These are phyloP conservation scores for Plenodomus biglobosus DNA, from an alignment of 2,329 filamentous ascomycete genomes.

Conservation along the genomic window DNA sequence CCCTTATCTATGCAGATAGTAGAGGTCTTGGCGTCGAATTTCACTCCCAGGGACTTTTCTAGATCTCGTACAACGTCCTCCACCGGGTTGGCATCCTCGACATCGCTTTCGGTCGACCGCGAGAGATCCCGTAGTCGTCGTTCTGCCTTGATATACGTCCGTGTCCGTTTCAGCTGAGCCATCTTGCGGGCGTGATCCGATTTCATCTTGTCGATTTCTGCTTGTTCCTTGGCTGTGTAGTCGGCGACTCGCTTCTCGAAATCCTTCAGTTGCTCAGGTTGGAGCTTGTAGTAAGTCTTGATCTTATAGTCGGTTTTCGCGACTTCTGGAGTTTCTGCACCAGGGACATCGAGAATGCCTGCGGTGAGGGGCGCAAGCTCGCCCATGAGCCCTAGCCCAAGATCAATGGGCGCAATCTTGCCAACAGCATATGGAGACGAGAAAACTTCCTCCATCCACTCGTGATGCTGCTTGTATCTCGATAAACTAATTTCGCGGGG, in stretches of 20 bases:
- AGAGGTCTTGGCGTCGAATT: constrained; percentile 64
- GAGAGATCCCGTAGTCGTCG: constrained; percentile 69
- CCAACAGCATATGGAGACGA: constrained; percentile 84
- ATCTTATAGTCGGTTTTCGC: constrained; percentile 31
- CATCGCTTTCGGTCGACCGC: constrained; percentile 42
- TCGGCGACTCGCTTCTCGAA: constrained; percentile 78
- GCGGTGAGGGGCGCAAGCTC: constrained; percentile 79
- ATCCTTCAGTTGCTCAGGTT: constrained; percentile 75
- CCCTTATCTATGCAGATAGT: constrained; percentile 76
- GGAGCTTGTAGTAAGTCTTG: constrained; percentile 67
- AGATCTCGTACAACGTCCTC: constrained; percentile 76
- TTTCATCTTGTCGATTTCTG: constrained; percentile 84
- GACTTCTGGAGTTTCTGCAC: constrained; percentile 30
- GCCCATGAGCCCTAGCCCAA: constrained; percentile 77
- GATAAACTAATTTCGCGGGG: constrained; percentile 85
- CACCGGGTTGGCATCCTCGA: constrained; percentile 51
- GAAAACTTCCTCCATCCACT: constrained; percentile 98
- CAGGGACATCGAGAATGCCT: constrained; percentile 72
- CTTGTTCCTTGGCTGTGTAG: constrained; percentile 70
- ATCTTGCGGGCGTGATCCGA: constrained; percentile 74
- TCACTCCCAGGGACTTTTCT: constrained; percentile 69
- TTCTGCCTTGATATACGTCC: constrained; percentile 72
- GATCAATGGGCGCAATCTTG: constrained; percentile 83
- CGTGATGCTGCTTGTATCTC: constrained; percentile 91
- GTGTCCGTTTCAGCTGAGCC: constrained; percentile 70